phyloP scores from a whole-genome alignment of 176 grass and related monocot species.

The Lolium perenne region DNA sequence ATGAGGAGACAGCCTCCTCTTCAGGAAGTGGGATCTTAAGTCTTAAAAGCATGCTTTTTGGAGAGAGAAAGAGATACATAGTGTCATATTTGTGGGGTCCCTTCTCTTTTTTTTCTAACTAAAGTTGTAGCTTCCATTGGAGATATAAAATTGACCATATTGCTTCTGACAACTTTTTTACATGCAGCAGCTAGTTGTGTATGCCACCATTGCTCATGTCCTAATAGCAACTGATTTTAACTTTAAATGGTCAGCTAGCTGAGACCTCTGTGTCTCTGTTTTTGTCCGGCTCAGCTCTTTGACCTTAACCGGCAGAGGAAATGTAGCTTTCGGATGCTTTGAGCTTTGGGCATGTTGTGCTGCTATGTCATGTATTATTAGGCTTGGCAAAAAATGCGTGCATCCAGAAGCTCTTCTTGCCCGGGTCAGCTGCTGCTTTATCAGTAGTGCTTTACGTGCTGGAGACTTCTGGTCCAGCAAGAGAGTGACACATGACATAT shows the following conservation, averaged over 20 bases:
- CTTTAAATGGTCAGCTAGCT: neutral
- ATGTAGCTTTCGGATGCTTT: slow-evolving; percentile 32
- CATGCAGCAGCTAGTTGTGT: too few species aligned
- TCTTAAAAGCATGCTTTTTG: too few species aligned
- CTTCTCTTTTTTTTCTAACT: too few species aligned
- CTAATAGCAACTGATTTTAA: too few species aligned
- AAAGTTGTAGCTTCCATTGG: too few species aligned
- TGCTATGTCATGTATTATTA: neutral
- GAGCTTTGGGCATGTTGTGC: slow-evolving; percentile 3
- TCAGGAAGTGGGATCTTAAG: too few species aligned
- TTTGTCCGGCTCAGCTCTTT: slow-evolving; percentile 47
- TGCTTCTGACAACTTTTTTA: too few species aligned
- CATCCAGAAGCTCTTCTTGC: neutral
- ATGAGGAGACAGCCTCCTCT: too few species aligned
- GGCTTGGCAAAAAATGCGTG: neutral
- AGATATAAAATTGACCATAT: too few species aligned
- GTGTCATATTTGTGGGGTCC: too few species aligned
- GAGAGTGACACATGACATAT: neutral
- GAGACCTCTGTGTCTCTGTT: slow-evolving; percentile 29
- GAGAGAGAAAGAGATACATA: too few species aligned
- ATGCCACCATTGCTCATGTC: too few species aligned
- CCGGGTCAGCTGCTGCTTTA: slow-evolving; percentile 10
- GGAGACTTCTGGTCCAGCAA: slow-evolving; percentile 41
- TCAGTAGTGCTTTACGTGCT: slow-evolving; percentile 16
- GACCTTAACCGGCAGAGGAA: slow-evolving; percentile 19